Base-by-base conservation (phyloP, 306 rosid genomes). In the Leucaena leucocephala region DNA sequence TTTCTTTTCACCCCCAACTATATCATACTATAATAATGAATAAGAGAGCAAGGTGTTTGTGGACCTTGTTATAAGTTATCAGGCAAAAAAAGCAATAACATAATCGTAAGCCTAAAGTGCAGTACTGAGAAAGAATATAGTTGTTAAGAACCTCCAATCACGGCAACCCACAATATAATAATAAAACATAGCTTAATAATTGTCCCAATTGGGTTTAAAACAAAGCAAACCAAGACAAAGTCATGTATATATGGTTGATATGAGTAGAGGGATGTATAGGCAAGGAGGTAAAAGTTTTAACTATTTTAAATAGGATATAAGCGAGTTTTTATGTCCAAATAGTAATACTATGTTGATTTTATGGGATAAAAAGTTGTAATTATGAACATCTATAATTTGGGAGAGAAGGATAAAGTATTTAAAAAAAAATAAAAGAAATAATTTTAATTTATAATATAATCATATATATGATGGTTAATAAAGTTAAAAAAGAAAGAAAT, bases 231-330 rank as follows among this genome's bases (percentile, higher is more conserved):
- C 35, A 74, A 49, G 77, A 83, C 74, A 40, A 17, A 73, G 43
- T 55, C 57, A 79, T 44, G 38, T 17, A n/a, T 15, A 16, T 50
- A 76, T 21, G 78, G 48, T 65, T 72, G 69, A 57, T 57, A 27
- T 27, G 27, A 27, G 27, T 27, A 27, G 27, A 0, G 27, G 27
- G 1, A 1, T 27, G 1, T 27, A 27, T 27, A 1, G 27, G 1
- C 27, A 27, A 1, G 27, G 27, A 0, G 27, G 27, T 27, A 27
- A 27, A 27, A 27, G 0, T 27, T 27, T 27, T 27, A 27, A 27
- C 27, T 27, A 27, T 27, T 27, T 27, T 27, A 27, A 1, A 0
- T 27, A 0, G 1, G 27, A 1, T 27, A 27, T 27, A 27, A 1
- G 27, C 1, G 27, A 27, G 1, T 27, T 27, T 27, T 27, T 27